These are phyloP conservation scores for Datura wrightii DNA, from an alignment of 257 asterid species.

Conservation along the genomic window DNA sequence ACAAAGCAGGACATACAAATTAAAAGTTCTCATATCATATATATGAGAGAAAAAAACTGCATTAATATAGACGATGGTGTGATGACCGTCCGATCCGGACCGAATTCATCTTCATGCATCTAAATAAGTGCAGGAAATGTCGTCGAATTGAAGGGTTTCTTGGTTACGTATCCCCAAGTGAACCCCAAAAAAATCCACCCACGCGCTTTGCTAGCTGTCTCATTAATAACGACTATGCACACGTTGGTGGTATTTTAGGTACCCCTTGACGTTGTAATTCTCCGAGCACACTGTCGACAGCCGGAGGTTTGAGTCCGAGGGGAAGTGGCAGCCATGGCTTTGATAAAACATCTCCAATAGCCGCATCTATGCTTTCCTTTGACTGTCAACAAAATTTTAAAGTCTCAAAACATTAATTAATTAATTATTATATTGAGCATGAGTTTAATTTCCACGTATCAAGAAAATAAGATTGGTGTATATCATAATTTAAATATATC, in stretches of 20 bases:
- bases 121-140: slow-evolving; percentile 51
- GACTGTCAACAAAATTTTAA: slow-evolving; percentile 49
- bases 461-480: too few relatives aligned
- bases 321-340: slow-evolving; percentile 98
- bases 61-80: neutral
- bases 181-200: slow-evolving; percentile 6
- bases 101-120: slow-evolving; percentile 27
- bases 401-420: too few relatives aligned
- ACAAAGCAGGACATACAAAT: slow-evolving; percentile 18
- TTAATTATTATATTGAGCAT: too few relatives aligned
- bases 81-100: neutral
- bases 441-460: too few relatives aligned
- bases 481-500: too few relatives aligned
- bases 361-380: slow-evolving; percentile 94
- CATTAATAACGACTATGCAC: slow-evolving; percentile 38
- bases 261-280: slow-evolving; percentile 87
- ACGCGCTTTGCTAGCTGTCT: neutral
- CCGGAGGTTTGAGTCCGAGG: slow-evolving; percentile 88
- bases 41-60: slow-evolving; percentile 30
- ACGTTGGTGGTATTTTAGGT: slow-evolving; percentile 74
- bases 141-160: slow-evolving; percentile 65
- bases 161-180: slow-evolving; percentile 14
- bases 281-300: slow-evolving; percentile 70
- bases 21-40: neutral
- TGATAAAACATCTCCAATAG: slow-evolving; percentile 81